phyloP scores from a whole-genome alignment of 176 grass and related monocot species.

The Chloris gayana region DNA sequence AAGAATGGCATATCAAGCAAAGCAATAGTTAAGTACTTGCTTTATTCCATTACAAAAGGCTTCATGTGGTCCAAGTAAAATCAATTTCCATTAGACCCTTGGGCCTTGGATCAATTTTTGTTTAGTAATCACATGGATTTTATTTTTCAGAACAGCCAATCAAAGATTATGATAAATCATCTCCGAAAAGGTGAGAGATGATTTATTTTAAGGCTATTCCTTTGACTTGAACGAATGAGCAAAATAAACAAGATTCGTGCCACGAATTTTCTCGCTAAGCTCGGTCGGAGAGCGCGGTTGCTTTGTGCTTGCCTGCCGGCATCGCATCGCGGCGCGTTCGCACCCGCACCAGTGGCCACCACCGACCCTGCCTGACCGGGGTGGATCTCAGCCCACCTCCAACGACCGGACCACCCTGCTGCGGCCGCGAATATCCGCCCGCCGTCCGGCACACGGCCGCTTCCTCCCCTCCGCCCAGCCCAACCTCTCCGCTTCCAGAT shows the following conservation, averaged over 20 bases:
- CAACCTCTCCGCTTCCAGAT: constrained; percentile 43
- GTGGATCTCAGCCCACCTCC: constrained; percentile 33
- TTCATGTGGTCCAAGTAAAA: background rate
- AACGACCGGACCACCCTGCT: background rate
- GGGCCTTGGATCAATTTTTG: background rate
- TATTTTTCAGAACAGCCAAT: background rate
- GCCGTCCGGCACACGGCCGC: background rate
- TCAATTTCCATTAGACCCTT: background rate
- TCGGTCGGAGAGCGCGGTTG: background rate
- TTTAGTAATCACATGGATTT: background rate
- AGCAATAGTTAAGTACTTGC: no score
- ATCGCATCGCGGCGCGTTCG: constrained; percentile 8
- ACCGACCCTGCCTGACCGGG: background rate
- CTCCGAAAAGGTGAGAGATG: background rate
- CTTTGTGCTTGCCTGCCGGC: constrained; percentile 20
- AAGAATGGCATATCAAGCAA: background rate
- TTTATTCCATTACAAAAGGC: background rate
- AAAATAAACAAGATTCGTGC: background rate
- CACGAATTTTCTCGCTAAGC: background rate
- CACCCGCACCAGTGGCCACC: constrained; percentile 27
- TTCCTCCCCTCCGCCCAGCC: background rate
- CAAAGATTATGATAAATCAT: background rate
- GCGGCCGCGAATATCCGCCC: constrained; percentile 26
- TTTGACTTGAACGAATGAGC: background rate
- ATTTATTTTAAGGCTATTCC: no score